Base-by-base conservation (phyloP, 805 yeast species). In the Candida koratica region DNA sequence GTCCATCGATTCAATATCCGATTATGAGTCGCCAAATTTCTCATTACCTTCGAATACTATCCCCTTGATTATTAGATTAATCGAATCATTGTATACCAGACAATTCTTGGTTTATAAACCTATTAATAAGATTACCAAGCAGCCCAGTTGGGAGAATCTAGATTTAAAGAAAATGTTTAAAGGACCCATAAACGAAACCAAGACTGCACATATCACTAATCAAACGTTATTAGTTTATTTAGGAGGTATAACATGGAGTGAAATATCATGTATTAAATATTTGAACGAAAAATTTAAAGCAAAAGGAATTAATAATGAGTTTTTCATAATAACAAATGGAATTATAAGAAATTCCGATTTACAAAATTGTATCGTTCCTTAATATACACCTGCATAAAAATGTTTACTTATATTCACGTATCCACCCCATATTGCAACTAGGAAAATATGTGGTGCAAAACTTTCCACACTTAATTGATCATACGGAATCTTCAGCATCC, bases 241-340 rank as follows among this genome's bases (percentile, higher is more conserved):
- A 26, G 97, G 97, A 10, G 97, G 98, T 0, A 63, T 89, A 6
- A 86, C 97, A 0, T 70, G 84, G 52, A 78, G 93, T 6, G 98
- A 90, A 56, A 65, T 89, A 12, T 76, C 90, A 3, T 79, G 88
- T 3, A 59, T 90, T 31, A 66, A 80, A 48, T 71, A 67, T 36
- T 65, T 85, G n/a, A 77, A 84, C 38, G 60, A 63, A 31, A 65
- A 64, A 39, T 50, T 69, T 20, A 53, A 55, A 30, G 42, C 41
- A 17, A 49, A 39, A 13, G 52, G 49, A 25, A 43, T 48, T 28
- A 45, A 48, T 18, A 67, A 67, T 45, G 60, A 61, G 44, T 39
- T 75, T 19, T 34, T 69, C 10, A 57, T 75, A 4, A 45, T 75
- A 23, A 66, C 72, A 11, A 65, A 69, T 14, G 75, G 73, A 4